These are phyloP conservation scores for Aureobasidium sp. DNA, from an alignment of 2,329 filamentous ascomycete genomes.

Conservation along the genomic window DNA sequence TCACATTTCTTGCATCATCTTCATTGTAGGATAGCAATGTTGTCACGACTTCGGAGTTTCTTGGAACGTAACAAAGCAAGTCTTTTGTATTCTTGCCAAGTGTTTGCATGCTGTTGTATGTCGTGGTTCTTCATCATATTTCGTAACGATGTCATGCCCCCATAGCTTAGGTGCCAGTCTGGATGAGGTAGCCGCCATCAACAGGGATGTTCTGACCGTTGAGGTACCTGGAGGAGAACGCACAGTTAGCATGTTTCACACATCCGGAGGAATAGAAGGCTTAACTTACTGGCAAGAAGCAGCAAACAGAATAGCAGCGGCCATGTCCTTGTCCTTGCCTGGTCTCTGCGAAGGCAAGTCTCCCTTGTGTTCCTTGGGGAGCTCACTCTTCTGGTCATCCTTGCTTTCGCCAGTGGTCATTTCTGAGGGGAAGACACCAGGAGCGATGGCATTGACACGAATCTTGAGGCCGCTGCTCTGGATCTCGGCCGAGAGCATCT, in stretches of 20 bases:
- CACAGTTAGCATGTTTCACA: not conserved
- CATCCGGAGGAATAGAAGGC: not conserved
- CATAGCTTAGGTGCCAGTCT: constrained; percentile 25
- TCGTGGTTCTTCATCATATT: not conserved
- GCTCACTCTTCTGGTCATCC: constrained; percentile 46
- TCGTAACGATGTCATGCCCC: not conserved
- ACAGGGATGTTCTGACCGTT: constrained; percentile 46
- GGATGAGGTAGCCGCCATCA: constrained; percentile 48
- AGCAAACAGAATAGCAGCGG: not conserved
- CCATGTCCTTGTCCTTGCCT: constrained; percentile 53
- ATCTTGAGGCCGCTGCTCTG: constrained; percentile 41
- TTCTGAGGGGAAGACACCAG: constrained; percentile 51
- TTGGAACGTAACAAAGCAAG: not conserved
- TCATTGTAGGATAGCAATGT: not conserved
- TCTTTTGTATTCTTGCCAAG: not conserved
- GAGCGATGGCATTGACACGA: constrained; percentile 51
- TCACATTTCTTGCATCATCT: not conserved
- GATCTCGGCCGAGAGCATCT: constrained; percentile 48
- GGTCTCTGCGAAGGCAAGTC: constrained; percentile 46
- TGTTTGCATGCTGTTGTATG: not conserved
- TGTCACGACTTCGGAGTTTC: no score
- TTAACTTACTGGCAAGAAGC: not conserved
- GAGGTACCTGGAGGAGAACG: constrained; percentile 38
- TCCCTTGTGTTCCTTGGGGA: constrained; percentile 39
- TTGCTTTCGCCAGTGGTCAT: constrained; percentile 48